Conservation (phyloP, 257 asterid genomes). For the Solanum dulcamara region DNA sequence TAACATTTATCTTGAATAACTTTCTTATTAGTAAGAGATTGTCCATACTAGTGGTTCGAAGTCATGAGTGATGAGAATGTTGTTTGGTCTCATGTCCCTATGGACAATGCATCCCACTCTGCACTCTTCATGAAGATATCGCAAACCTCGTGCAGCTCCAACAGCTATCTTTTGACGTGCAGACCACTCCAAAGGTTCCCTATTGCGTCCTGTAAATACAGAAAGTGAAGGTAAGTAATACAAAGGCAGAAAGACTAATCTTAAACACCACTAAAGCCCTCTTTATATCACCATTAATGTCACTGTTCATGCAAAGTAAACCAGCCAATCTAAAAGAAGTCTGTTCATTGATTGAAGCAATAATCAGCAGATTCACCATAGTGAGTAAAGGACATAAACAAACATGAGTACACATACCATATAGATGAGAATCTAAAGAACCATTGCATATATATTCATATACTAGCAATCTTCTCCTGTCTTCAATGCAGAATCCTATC, state of each 20-base stretch:
- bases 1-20: neutral
- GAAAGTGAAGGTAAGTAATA: neutral
- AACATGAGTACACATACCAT: constrained; percentile 35
- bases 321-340: neutral
- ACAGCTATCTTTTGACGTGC: constrained; percentile 82
- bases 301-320: neutral
- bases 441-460: constrained; percentile 93
- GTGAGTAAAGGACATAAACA: neutral
- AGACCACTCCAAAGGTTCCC: constrained; percentile 56
- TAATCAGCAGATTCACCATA: neutral
- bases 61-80: constrained; percentile 91
- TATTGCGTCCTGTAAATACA: constrained; percentile 44
- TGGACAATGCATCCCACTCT: constrained; percentile 98
- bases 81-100: constrained; percentile 90
- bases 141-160: constrained; percentile 91
- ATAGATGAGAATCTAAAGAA: constrained; percentile 85
- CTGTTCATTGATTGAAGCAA: neutral
- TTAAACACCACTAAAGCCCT: neutral
- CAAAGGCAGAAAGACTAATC: neutral
- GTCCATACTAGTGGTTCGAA: constrained; percentile 71
- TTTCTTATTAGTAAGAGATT: neutral
- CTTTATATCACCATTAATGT: neutral
- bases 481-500: constrained; percentile 89
- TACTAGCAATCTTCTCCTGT: constrained; percentile 71
- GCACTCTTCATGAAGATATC: constrained; percentile 95